Conservation (phyloP, 2,329 filamentous ascomycete species). For the Apiospora kogelbergensis region DNA sequence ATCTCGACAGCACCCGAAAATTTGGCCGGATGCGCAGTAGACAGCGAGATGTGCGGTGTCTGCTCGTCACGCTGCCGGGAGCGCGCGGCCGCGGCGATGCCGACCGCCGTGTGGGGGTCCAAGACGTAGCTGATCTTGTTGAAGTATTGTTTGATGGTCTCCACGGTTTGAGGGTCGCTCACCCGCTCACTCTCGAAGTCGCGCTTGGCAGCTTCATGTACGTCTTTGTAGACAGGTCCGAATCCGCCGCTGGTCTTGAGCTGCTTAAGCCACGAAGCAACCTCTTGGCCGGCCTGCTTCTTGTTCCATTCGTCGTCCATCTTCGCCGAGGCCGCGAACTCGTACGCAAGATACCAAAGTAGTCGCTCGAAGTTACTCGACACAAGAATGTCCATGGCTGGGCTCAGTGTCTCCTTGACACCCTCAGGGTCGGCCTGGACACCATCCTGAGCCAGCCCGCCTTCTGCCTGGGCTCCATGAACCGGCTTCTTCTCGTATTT, state of each 20-base stretch:
- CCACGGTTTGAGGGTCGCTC: constrained; percentile 65
- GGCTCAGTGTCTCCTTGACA: constrained; percentile 87
- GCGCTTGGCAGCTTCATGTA: constrained; percentile 68
- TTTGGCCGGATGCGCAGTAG: constrained; percentile 95
- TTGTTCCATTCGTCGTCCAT: constrained; percentile 67
- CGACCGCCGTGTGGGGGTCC: constrained; percentile 91
- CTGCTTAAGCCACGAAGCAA: constrained; percentile 73
- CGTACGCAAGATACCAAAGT: constrained; percentile 87
- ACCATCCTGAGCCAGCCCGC: constrained; percentile 64
- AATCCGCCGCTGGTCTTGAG: constrained; percentile 84
- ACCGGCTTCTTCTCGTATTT: constrained; percentile 83
- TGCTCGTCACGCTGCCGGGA: constrained; percentile 58
- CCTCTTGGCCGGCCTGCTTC: constrained; percentile 72
- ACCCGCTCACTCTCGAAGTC: constrained; percentile 82
- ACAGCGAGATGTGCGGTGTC: constrained; percentile 76
- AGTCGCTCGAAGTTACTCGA: constrained; percentile 96
- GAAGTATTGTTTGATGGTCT: constrained; percentile 62
- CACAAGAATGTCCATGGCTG: constrained; percentile 97
- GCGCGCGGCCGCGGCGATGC: constrained; percentile 72
- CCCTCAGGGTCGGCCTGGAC: constrained; percentile 66
- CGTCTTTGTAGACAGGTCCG: constrained; percentile 68
- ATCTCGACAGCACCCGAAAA: constrained; percentile 83
- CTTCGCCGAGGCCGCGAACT: constrained; percentile 58
- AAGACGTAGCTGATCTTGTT: constrained; percentile 66
- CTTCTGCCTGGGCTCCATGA: constrained; percentile 55